Conservation (phyloP, 192 early-diverging fungal species). For the Backusella tuberculispora region DNA sequence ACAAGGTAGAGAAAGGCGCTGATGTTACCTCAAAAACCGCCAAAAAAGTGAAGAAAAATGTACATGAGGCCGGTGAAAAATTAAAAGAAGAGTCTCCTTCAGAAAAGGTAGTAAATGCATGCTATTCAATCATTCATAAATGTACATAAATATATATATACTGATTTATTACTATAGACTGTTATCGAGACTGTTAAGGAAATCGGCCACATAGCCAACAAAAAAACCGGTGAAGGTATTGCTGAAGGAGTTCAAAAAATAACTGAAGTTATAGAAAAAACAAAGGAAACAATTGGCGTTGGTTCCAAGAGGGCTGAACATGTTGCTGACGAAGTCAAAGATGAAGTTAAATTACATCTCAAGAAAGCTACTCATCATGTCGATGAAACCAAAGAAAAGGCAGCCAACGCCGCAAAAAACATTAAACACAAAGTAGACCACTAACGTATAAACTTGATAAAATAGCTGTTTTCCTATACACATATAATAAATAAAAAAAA, state of each 20-base stretch:
- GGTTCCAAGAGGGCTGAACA: constrained; percentile 26
- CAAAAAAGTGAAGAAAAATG: background rate
- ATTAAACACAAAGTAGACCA: background rate
- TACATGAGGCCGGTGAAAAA: background rate
- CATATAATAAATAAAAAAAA: no score
- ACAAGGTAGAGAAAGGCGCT: no score
- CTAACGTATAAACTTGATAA: background rate
- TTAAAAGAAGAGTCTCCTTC: background rate
- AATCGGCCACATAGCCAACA: constrained; percentile 32
- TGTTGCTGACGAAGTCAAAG: constrained; percentile 5
- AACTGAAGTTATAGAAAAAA: constrained; percentile 23
- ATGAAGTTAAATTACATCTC: constrained; percentile 1
- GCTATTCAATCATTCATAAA: background rate
- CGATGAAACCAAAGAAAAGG: constrained; percentile 14
- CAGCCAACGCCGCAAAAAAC: background rate
- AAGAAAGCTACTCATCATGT: background rate
- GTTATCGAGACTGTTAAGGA: constrained; percentile 32
- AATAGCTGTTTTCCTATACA: background rate
- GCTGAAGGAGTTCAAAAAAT: constrained; percentile 14
- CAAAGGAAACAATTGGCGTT: constrained; percentile 28
- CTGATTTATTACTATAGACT: background rate
- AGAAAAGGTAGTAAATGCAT: background rate
- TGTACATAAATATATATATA: no score
- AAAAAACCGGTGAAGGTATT: constrained; percentile 29
- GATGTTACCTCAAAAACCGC: background rate